phyloP scores from a whole-genome alignment of 2,329 filamentous ascomycete genomes.

The Decorospora gaudefroyi region DNA sequence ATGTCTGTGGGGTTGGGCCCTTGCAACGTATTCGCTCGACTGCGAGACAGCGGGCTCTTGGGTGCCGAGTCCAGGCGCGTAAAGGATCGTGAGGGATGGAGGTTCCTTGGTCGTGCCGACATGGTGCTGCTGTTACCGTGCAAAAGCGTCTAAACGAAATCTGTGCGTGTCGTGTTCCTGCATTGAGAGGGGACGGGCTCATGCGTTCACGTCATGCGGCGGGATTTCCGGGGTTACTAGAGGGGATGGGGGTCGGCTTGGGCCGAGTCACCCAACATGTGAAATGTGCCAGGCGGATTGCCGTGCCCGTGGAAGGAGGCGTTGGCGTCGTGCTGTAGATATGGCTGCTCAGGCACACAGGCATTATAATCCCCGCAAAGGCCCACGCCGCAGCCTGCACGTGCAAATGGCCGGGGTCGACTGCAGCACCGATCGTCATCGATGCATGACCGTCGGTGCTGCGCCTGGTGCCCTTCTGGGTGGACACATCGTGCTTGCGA shows the following conservation, averaged over 20 bases:
- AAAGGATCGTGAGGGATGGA: slow-evolving; percentile 55
- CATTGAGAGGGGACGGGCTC: slow-evolving; percentile 32
- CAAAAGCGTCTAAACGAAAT: slow-evolving; percentile 9
- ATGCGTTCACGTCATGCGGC: slow-evolving; percentile 41
- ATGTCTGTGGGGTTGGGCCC: slow-evolving; percentile 50
- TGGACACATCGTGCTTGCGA: no score
- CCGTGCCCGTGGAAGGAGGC: background rate
- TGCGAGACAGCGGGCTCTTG: slow-evolving; percentile 45
- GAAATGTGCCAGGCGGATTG: background rate
- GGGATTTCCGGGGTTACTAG: slow-evolving; percentile 6
- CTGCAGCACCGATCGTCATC: slow-evolving; percentile 17
- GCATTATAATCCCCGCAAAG: no score
- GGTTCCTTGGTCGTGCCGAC: slow-evolving; percentile 41
- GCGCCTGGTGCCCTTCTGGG: no score
- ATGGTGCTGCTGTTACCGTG: slow-evolving; percentile 25
- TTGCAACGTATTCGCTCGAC: slow-evolving; percentile 55
- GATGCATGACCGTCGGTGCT: slow-evolving; percentile 10
- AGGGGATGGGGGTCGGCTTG: background rate
- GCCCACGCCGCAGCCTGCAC: no score
- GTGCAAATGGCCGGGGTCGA: no score
- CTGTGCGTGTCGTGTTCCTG: slow-evolving; percentile 29
- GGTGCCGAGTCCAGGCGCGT: slow-evolving; percentile 52
- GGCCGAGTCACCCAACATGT: background rate
- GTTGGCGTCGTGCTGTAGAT: no score
- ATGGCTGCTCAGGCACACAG: no score